Percentiles rank a stretch among this genome's conserved stretches.
Conservation (phyloP, 2,329 filamentous ascomycete species). For the Venturia effusa region DNA sequence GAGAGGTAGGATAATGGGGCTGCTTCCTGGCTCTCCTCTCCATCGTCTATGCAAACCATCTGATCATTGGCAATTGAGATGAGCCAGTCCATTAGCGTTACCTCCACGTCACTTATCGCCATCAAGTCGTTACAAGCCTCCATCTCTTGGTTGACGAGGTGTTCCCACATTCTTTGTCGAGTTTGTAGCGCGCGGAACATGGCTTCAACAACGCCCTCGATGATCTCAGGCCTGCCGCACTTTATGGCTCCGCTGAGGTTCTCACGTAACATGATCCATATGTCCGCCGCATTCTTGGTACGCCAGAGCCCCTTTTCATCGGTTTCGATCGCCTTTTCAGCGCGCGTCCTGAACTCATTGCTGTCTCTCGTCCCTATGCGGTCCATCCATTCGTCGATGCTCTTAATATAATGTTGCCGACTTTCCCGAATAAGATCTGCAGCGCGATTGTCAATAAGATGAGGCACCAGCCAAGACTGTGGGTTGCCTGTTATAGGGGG, state of each 20-base stretch:
- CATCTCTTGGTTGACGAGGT: slow-evolving; percentile 78
- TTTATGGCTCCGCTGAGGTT: slow-evolving; percentile 78
- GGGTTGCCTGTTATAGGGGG: slow-evolving; percentile 20
- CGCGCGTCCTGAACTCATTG: slow-evolving; percentile 68
- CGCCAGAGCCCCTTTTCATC: slow-evolving; percentile 87
- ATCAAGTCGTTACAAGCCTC: slow-evolving; percentile 50
- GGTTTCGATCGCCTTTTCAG: slow-evolving; percentile 69
- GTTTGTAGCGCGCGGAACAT: slow-evolving; percentile 82
- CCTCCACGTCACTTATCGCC: slow-evolving; percentile 60
- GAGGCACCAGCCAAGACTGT: slow-evolving; percentile 66
- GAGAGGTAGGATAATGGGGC: slow-evolving; percentile 71
- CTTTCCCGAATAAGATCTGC: slow-evolving; percentile 87
- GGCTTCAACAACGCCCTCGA: slow-evolving; percentile 89
- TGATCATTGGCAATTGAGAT: slow-evolving; percentile 96
- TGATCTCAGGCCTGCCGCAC: slow-evolving; percentile 78
- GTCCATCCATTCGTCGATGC: slow-evolving; percentile 95
- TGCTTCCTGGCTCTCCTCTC: slow-evolving; percentile 53
- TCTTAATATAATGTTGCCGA: slow-evolving; percentile 86
- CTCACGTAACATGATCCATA: slow-evolving; percentile 96
- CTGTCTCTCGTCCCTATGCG: slow-evolving; percentile 76
- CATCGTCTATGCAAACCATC: slow-evolving; percentile 92
- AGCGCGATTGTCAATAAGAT: slow-evolving; percentile 84
- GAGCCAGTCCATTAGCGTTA: slow-evolving; percentile 76
- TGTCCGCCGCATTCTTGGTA: slow-evolving; percentile 81
- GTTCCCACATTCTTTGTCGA: slow-evolving; percentile 78